A percentile compares a stretch with the other conserved stretches of the same genome.
Conservation (phyloP, 768 basidiomycete genomes). For the Hericium rajendrae region DNA sequence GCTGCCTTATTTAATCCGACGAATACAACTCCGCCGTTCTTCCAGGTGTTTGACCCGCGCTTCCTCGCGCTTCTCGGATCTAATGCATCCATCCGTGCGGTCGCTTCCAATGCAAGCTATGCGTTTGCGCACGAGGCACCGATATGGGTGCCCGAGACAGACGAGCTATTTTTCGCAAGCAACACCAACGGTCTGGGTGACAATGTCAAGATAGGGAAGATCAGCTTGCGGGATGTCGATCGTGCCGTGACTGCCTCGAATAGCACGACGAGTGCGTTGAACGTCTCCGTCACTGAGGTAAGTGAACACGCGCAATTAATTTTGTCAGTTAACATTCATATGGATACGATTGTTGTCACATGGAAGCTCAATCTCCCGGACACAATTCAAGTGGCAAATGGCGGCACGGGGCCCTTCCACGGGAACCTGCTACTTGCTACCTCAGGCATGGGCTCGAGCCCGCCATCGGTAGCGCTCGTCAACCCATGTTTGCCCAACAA, state of each 20-base stretch:
- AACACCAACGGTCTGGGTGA: constrained; percentile 58
- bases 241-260: constrained; percentile 26
- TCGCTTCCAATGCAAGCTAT: constrained; percentile 51
- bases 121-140: constrained; percentile 78
- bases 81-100: constrained; percentile 44
- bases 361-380: constrained; percentile 47
- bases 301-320: no score
- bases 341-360: no score
- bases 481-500: constrained; percentile 58
- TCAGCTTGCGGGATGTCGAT: constrained; percentile 49
- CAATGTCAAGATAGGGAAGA: constrained; percentile 54
- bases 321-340: no score
- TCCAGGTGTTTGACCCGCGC: constrained; percentile 42
- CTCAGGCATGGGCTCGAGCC: constrained; percentile 55
- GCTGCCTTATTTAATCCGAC: constrained; percentile 49
- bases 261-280: constrained; percentile 27
- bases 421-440: constrained; percentile 51
- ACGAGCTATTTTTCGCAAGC: constrained; percentile 65
- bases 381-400: constrained; percentile 60
- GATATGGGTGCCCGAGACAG: constrained; percentile 51
- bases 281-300: constrained; percentile 37
- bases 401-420: constrained; percentile 53
- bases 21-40: constrained; percentile 45
- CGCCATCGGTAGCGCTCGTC: constrained; percentile 55
- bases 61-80: constrained; percentile 54